Percentiles rank a stretch among this genome's conserved stretches.
phyloP scores from a whole-genome alignment of 495 filamentous ascomycete genomes.

The Elasticomyces elasticus region DNA sequence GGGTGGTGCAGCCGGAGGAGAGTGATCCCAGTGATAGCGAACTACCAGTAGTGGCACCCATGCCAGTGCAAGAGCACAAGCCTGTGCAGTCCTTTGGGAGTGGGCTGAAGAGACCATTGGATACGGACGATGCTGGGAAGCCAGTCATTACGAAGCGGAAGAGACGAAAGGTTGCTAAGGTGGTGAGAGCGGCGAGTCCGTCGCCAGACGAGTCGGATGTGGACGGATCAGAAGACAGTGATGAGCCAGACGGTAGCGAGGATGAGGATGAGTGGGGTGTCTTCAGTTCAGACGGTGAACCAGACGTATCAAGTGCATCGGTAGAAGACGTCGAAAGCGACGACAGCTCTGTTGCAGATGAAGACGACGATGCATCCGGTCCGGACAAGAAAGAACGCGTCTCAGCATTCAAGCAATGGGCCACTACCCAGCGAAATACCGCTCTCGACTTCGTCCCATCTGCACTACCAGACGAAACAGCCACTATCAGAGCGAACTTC shows the following conservation, averaged over 20 bases:
- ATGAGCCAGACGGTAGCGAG: background rate
- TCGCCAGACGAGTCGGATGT: background rate
- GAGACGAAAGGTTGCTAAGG: constrained; percentile 20
- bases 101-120: constrained; percentile 79
- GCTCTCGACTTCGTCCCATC: constrained; percentile 53
- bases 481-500: constrained; percentile 40
- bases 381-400: constrained; percentile 34
- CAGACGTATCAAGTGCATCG: constrained; percentile 25
- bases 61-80: background rate
- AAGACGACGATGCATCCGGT: constrained; percentile 34
- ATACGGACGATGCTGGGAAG: constrained; percentile 62
- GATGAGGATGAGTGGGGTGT: constrained; percentile 46
- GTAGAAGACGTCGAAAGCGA: constrained; percentile 21
- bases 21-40: constrained; percentile 1
- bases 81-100: constrained; percentile 44
- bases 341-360: constrained; percentile 25
- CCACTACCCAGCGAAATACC: constrained; percentile 72
- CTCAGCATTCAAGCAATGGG: constrained; percentile 92
- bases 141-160: constrained; percentile 65
- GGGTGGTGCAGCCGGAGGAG: constrained; percentile 11
- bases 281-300: constrained; percentile 31
- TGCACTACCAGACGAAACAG: background rate
- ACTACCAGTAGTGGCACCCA: background rate
- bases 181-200: too few species aligned
- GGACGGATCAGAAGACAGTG: background rate